A percentile compares a stretch with the other conserved stretches of the same genome.
Conservation (phyloP, 2,329 filamentous ascomycete species). For the Calonectria pauciramosa region DNA sequence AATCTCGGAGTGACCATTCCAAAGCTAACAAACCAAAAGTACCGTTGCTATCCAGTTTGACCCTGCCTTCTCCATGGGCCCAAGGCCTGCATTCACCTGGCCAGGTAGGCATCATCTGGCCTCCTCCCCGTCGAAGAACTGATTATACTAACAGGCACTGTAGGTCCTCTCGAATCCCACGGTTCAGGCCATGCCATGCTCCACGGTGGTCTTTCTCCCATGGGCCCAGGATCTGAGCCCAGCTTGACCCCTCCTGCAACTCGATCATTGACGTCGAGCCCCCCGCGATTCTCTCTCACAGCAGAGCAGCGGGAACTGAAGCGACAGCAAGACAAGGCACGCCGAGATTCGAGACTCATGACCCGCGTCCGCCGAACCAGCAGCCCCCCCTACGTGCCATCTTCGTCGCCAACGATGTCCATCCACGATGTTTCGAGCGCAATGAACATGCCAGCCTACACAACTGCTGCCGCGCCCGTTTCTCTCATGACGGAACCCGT, state of each 20-base stretch:
- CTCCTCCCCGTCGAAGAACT: not conserved
- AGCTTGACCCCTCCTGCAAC: constrained; percentile 66
- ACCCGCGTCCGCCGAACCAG: constrained; percentile 65
- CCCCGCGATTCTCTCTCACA: constrained; percentile 67
- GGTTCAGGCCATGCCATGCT: constrained; percentile 53
- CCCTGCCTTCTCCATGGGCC: constrained; percentile 65
- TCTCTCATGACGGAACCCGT: constrained; percentile 66
- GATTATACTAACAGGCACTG: constrained; percentile 6
- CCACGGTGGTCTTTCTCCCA: constrained; percentile 61
- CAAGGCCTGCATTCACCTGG: constrained; percentile 65
- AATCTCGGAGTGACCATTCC: not conserved
- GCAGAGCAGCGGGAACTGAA: constrained; percentile 74
- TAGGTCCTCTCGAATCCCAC: constrained; percentile 53
- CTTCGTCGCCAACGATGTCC: constrained; percentile 50
- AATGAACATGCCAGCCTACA: constrained; percentile 64
- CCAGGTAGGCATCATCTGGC: constrained; percentile 54
- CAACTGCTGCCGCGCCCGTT: constrained; percentile 64
- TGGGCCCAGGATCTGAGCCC: constrained; percentile 62
- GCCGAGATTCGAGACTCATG: constrained; percentile 69
- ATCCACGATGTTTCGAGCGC: constrained; percentile 57
- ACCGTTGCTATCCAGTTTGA: constrained; percentile 67
- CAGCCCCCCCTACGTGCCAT: constrained; percentile 60
- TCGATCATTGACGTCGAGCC: constrained; percentile 70
- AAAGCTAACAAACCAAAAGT: constrained; percentile 46
- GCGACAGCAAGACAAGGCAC: constrained; percentile 70